These are phyloP conservation scores for Penicillium coffeae DNA, from an alignment of 495 filamentous ascomycete genomes.

Conservation along the genomic window DNA sequence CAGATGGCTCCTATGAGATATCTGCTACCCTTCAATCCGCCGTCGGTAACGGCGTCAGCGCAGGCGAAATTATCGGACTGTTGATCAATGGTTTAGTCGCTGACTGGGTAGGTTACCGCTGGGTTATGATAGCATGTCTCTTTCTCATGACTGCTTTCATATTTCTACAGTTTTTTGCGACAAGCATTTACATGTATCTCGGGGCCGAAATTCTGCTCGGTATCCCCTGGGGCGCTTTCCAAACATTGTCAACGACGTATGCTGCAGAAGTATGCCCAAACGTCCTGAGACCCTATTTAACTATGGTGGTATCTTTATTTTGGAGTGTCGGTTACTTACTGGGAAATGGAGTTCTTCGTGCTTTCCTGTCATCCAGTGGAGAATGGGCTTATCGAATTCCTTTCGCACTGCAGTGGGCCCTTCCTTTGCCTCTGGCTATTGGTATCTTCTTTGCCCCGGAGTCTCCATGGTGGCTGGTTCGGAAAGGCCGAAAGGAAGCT, in stretches of 20 bases:
- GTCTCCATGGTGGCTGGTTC: constrained; percentile 77
- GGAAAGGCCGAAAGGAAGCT: constrained; percentile 59
- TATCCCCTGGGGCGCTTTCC: constrained; percentile 76
- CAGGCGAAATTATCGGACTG: constrained; percentile 62
- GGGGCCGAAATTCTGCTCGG: constrained; percentile 67
- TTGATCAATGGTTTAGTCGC: constrained; percentile 60
- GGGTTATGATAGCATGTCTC: constrained; percentile 58
- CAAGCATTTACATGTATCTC: constrained; percentile 60
- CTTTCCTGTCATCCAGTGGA: constrained; percentile 48
- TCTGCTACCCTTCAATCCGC: constrained; percentile 58
- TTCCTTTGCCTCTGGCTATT: constrained; percentile 66
- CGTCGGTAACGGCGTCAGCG: constrained; percentile 51
- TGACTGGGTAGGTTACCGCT: constrained; percentile 59
- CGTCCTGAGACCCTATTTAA: constrained; percentile 64
- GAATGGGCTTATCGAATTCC: constrained; percentile 65
- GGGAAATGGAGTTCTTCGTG: constrained; percentile 60
- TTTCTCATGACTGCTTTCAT: constrained; percentile 52
- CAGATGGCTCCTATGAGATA: constrained; percentile 33
- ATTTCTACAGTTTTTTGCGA: constrained; percentile 70
- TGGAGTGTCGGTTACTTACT: constrained; percentile 71
- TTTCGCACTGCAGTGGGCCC: constrained; percentile 77
- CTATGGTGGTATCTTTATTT: constrained; percentile 75
- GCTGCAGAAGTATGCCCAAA: constrained; percentile 76
- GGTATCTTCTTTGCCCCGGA: constrained; percentile 70
- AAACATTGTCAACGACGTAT: constrained; percentile 71